phyloP scores from a whole-genome alignment of 352 stramenopile species.

The Phytophthora pseudosyringae region DNA sequence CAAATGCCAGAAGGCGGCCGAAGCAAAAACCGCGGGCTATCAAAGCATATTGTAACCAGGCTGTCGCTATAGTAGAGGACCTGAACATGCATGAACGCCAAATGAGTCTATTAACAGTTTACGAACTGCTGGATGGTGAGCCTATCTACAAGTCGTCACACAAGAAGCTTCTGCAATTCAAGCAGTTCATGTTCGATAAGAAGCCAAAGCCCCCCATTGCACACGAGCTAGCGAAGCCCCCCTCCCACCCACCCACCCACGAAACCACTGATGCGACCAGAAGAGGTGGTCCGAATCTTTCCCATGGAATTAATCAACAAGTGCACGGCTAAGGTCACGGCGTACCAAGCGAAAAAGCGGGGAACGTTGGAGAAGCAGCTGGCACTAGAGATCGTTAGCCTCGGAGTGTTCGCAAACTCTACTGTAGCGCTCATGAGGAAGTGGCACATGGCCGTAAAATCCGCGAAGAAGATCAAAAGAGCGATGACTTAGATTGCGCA shows the following conservation, averaged over 20 bases:
- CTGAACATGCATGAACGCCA: not conserved
- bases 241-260: too few relatives aligned
- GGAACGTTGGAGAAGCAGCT: not conserved
- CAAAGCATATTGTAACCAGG: constrained; percentile 15
- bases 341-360: constrained; percentile 6
- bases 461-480: not conserved
- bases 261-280: constrained; percentile 1
- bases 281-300: constrained; percentile 7
- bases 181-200: not conserved
- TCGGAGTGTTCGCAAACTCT: constrained; percentile 3
- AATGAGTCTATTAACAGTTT: constrained; percentile 6
- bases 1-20: not conserved
- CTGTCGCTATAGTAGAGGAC: constrained; percentile 6
- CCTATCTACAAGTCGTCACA: constrained; percentile 3
- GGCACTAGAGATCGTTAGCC: not conserved
- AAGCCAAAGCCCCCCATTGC: constrained; percentile 12
- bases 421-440: constrained; percentile 7
- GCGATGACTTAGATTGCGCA: constrained; percentile 1
- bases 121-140: not conserved
- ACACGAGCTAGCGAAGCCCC: constrained; percentile 2
- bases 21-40: constrained; percentile 12
- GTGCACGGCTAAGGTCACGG: constrained; percentile 3
- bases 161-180: constrained; percentile 7
- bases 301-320: constrained; percentile 4
- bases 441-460: not conserved